These are phyloP conservation scores for Pythium aphanidermatum DNA, from an alignment of 352 stramenopile species.

Conservation along the genomic window DNA sequence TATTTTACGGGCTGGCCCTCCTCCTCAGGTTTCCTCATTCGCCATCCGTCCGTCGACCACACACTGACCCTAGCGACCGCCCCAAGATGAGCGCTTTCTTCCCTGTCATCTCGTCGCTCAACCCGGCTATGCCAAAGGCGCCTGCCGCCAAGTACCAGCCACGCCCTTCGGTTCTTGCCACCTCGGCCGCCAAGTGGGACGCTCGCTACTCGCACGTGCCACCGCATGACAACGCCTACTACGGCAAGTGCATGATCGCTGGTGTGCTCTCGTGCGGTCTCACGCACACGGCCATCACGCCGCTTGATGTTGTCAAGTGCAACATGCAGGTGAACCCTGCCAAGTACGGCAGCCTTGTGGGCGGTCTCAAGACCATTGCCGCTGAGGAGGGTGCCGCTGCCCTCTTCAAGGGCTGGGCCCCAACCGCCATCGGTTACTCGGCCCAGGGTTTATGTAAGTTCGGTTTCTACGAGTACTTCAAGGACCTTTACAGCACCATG, in stretches of 20 bases:
- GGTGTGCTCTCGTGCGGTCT: slow-evolving; percentile 91
- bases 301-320: slow-evolving; percentile 93
- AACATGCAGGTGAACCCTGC: slow-evolving; percentile 91
- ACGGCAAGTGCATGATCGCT: slow-evolving; percentile 93
- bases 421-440: slow-evolving; percentile 91
- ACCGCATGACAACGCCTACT: slow-evolving; percentile 88
- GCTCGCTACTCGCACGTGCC: slow-evolving; percentile 72
- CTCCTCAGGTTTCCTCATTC: slow-evolving; percentile 37
- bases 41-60: slow-evolving; percentile 54
- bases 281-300: slow-evolving; percentile 91
- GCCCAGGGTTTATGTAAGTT: slow-evolving; percentile 91
- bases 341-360: slow-evolving; percentile 80
- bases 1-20: slow-evolving; percentile 23
- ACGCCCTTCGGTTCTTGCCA: slow-evolving; percentile 51
- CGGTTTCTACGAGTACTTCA: slow-evolving; percentile 95
- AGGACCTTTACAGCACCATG: slow-evolving; percentile 90
- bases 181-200: slow-evolving; percentile 78
- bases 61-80: slow-evolving; percentile 8
- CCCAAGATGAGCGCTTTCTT: slow-evolving; percentile 70
- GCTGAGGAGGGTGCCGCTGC: slow-evolving; percentile 75
- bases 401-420: slow-evolving; percentile 90
- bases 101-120: slow-evolving; percentile 65
- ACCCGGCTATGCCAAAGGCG: slow-evolving; percentile 45
- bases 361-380: slow-evolving; percentile 83
- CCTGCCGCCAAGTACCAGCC: slow-evolving; percentile 34